These are phyloP conservation scores for Trichoderma sp. DNA, from an alignment of 2,329 filamentous ascomycete genomes.

Conservation along the genomic window DNA sequence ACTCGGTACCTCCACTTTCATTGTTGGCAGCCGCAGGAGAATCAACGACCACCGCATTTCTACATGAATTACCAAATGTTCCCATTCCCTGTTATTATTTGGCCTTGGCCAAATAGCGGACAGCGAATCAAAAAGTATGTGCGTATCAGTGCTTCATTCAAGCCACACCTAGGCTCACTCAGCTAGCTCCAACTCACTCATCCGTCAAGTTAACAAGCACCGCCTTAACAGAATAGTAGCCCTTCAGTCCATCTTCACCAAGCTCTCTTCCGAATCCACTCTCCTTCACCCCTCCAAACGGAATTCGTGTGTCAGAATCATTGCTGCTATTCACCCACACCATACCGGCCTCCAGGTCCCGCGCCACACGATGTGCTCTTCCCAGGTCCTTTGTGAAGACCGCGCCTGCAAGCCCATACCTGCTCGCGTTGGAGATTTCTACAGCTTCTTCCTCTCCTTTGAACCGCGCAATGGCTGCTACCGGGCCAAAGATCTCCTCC, in stretches of 20 bases:
- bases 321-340: slow-evolving; percentile 45
- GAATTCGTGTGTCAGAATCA: slow-evolving; percentile 36
- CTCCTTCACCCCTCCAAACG: slow-evolving; percentile 40
- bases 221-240: slow-evolving; percentile 36
- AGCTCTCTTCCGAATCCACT: slow-evolving; percentile 38
- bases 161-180: not conserved
- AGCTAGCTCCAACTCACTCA: not conserved
- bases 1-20: not conserved
- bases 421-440: slow-evolving; percentile 42
- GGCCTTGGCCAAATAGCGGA: not conserved
- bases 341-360: slow-evolving; percentile 57
- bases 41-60: not conserved
- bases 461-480: slow-evolving; percentile 34
- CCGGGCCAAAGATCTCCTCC: slow-evolving; percentile 40
- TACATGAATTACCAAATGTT: not conserved
- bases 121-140: not conserved
- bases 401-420: slow-evolving; percentile 56
- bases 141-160: not conserved
- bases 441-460: slow-evolving; percentile 36
- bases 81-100: not conserved
- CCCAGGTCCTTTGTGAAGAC: slow-evolving; percentile 57
- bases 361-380: slow-evolving; percentile 43
- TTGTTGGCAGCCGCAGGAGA: not conserved
- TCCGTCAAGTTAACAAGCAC: slow-evolving; percentile 36
- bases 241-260: slow-evolving; percentile 35